A percentile compares a stretch with the other conserved stretches of the same genome.
Evolutionary conservation across 73 alveolate genomes (phyloP).

Genomic region (Paramecium octaurelia): DNA sequence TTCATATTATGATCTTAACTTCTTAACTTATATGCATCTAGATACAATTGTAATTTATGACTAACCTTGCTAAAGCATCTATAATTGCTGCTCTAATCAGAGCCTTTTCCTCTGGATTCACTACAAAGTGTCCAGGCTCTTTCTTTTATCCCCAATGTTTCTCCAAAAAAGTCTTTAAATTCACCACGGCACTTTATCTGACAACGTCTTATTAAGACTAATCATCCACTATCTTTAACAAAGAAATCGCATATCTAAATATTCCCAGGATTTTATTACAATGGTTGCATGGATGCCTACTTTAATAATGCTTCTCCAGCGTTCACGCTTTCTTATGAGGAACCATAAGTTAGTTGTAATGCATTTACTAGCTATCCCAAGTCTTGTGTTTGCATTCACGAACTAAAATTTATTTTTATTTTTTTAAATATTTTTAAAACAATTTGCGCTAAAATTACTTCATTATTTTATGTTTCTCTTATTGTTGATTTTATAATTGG

Average conservation of each 20-base stretch:
- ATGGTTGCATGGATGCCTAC: conserved; percentile 2
- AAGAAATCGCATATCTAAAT: conserved; percentile 10
- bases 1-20: conserved; percentile 31
- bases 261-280: background rate
- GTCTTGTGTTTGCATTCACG: conserved; percentile 26
- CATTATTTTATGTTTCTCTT: background rate
- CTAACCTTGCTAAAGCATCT: conserved; percentile 23
- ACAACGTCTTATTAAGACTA: background rate
- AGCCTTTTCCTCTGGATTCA: background rate
- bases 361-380: background rate
- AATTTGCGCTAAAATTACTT: background rate
- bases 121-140: background rate
- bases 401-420: background rate
- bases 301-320: background rate
- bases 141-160: conserved; percentile 12
- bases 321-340: background rate
- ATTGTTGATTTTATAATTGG: background rate
- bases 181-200: conserved; percentile 36
- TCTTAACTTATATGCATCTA: background rate
- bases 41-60: background rate
- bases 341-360: background rate
- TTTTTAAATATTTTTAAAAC: background rate
- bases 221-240: background rate
- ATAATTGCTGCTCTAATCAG: background rate
- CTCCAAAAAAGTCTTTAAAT: conserved; percentile 33